phyloP scores from a whole-genome alignment of 305 asterid species.

The Fraxinus velutina region DNA sequence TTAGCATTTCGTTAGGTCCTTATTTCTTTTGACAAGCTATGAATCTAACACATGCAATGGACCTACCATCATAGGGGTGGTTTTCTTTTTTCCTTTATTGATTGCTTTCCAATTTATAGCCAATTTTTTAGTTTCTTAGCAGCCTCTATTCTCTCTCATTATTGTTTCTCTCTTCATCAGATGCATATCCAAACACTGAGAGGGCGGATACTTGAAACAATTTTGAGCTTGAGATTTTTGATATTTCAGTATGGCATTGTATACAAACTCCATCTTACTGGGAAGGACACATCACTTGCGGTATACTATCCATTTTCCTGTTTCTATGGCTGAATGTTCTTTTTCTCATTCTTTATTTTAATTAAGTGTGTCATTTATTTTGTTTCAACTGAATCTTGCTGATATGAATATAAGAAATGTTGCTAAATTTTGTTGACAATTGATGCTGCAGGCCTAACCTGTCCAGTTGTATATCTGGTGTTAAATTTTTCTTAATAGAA shows the following conservation, averaged over 20 bases:
- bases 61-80: background rate
- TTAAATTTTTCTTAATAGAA: background rate
- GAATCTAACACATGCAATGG: background rate
- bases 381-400: background rate
- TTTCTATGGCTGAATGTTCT: background rate
- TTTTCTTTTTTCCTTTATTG: background rate
- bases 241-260: conserved; percentile 95
- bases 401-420: conserved; percentile 1
- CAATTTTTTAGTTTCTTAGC: background rate
- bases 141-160: conserved; percentile 10
- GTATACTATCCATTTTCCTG: conserved; percentile 38
- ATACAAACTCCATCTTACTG: conserved; percentile 81
- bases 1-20: background rate
- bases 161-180: conserved; percentile 40
- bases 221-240: conserved; percentile 88
- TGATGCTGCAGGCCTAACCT: background rate
- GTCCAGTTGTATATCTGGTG: background rate
- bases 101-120: conserved; percentile 1
- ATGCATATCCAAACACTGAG: conserved; percentile 88
- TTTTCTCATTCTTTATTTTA: conserved; percentile 1
- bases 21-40: background rate
- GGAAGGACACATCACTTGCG: conserved; percentile 75
- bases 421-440: conserved; percentile 9
- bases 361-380: conserved; percentile 7
- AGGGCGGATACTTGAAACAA: conserved; percentile 95